Evolutionary conservation across 2,329 filamentous ascomycete genomes (phyloP).

Genomic region (Sporothrix pallida): DNA sequence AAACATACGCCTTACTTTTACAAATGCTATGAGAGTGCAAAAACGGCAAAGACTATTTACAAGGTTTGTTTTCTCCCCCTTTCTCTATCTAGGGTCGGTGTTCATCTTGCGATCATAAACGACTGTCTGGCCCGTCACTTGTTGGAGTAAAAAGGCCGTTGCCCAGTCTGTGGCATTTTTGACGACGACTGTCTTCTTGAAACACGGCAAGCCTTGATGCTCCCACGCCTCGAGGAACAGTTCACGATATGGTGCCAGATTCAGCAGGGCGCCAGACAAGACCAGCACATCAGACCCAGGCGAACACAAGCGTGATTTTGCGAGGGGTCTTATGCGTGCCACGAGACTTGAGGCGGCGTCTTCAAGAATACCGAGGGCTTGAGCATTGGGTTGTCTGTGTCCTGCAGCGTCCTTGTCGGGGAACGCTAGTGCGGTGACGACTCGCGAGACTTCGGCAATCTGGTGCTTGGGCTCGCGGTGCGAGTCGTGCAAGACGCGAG

Average conservation of each 20-base stretch:
- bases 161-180: slow-evolving; percentile 26
- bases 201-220: slow-evolving; percentile 14
- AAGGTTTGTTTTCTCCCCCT: neutral
- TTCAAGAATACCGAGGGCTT: slow-evolving; percentile 4
- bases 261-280: slow-evolving; percentile 31
- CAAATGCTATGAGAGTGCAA: neutral
- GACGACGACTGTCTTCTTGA: slow-evolving; percentile 26
- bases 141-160: neutral
- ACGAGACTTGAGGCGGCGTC: slow-evolving; percentile 23
- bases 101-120: neutral
- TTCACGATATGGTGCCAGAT: slow-evolving; percentile 23
- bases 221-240: slow-evolving; percentile 29
- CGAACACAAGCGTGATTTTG: slow-evolving; percentile 21
- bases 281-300: slow-evolving; percentile 26
- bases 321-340: slow-evolving; percentile 25
- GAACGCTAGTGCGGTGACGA: slow-evolving; percentile 31
- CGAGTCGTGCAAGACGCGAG: slow-evolving; percentile 28
- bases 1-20: neutral
- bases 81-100: neutral
- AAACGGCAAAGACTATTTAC: neutral
- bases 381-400: neutral
- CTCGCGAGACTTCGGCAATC: slow-evolving; percentile 29
- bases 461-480: slow-evolving; percentile 31
- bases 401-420: neutral
- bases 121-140: neutral